These are phyloP conservation scores for Tranzscheliella williamsii DNA, from an alignment of 1,284 basidiomycete species.

Conservation along the genomic window DNA sequence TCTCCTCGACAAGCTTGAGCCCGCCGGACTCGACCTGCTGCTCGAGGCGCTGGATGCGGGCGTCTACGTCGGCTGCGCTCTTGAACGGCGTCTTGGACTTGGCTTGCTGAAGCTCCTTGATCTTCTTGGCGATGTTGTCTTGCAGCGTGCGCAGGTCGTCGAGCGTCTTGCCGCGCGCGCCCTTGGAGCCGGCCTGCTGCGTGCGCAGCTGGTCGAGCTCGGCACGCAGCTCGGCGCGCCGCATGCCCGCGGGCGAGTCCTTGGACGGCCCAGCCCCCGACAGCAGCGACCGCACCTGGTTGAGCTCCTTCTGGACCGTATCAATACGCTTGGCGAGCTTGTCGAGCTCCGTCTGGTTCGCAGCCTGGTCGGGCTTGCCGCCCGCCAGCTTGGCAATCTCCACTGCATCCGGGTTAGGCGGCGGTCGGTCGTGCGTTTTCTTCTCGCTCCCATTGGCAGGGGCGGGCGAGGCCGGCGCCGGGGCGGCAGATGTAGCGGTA, in stretches of 20 bases:
- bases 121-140: constrained; percentile 82
- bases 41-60: constrained; percentile 75
- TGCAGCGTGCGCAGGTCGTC: constrained; percentile 83
- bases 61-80: constrained; percentile 83
- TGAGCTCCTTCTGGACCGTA: constrained; percentile 56
- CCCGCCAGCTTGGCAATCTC: constrained; percentile 55
- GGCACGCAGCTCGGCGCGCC: constrained; percentile 73
- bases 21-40: constrained; percentile 83
- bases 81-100: constrained; percentile 83
- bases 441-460: constrained; percentile 6
- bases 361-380: constrained; percentile 53
- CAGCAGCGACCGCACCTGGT: constrained; percentile 72
- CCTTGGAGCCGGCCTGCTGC: constrained; percentile 80
- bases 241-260: constrained; percentile 68
- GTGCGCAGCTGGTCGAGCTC: constrained; percentile 81
- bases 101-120: constrained; percentile 83
- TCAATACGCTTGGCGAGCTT: constrained; percentile 53
- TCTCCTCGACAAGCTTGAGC: constrained; percentile 94
- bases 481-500: constrained; percentile 4
- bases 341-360: constrained; percentile 56
- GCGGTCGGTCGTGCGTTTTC: constrained; percentile 24
- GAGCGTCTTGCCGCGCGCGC: constrained; percentile 73
- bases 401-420: constrained; percentile 42
- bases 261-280: constrained; percentile 48
- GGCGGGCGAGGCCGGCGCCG: constrained; percentile 3